phyloP scores from a whole-genome alignment of 2,329 filamentous ascomycete species.

The Stagonosporopsis tanaceti region DNA sequence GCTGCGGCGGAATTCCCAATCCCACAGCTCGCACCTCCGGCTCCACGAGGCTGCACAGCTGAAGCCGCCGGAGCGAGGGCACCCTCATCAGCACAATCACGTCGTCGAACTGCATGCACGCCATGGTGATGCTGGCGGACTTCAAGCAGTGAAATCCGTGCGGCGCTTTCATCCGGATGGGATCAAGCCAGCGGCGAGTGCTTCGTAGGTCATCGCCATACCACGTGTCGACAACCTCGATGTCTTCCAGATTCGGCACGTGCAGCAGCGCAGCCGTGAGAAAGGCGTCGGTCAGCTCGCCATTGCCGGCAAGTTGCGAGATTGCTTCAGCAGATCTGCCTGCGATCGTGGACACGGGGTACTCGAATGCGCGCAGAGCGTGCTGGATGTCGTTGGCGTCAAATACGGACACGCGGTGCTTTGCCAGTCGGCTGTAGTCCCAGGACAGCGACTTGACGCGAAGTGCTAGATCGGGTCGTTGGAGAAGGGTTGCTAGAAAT shows the following conservation, averaged over 20 bases:
- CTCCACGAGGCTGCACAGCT: slow-evolving; percentile 18
- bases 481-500: slow-evolving; percentile 9
- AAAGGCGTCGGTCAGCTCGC: slow-evolving; percentile 13
- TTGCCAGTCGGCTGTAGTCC: slow-evolving; percentile 16
- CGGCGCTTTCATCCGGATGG: slow-evolving; percentile 12
- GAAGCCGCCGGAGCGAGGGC: slow-evolving; percentile 11
- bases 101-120: slow-evolving; percentile 19
- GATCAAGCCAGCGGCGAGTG: slow-evolving; percentile 13
- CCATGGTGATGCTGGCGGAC: slow-evolving; percentile 16
- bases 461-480: slow-evolving; percentile 3
- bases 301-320: neutral
- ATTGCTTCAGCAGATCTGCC: slow-evolving; percentile 5
- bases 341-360: slow-evolving; percentile 10
- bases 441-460: slow-evolving; percentile 8
- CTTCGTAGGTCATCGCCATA: slow-evolving; percentile 16
- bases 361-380: slow-evolving; percentile 8
- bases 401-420: slow-evolving; percentile 7
- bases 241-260: slow-evolving; percentile 2
- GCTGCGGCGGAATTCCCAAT: slow-evolving; percentile 5
- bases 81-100: slow-evolving; percentile 15
- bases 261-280: slow-evolving; percentile 10
- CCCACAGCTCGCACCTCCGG: slow-evolving; percentile 10
- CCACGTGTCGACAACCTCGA: slow-evolving; percentile 18
- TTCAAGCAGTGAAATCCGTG: slow-evolving; percentile 9
- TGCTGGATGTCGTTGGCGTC: slow-evolving; percentile 11